Base-by-base conservation (phyloP, 2,329 filamentous ascomycete genomes). In the Colletotrichum gigasporum region DNA sequence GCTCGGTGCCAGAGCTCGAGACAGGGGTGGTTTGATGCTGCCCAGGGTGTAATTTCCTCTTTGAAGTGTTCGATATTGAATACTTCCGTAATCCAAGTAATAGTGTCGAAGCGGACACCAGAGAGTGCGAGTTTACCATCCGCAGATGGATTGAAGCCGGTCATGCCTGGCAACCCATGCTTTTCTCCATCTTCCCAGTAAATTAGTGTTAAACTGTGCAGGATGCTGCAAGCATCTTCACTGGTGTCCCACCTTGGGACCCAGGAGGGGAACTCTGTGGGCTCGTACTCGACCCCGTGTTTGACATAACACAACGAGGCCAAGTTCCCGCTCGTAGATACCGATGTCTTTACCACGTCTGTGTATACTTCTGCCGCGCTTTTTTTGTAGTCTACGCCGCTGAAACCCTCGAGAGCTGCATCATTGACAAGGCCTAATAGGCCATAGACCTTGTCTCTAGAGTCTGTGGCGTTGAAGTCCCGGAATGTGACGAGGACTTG, bases 361-460 rank as follows among this genome's bases (percentile, higher is more conserved):
- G 28, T 30, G 37, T 56, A 56, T 1, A 56, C 52, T 7, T 56
- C 39, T 2, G 41, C 52, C 14, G 47, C 39, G 30, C 28, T 37
- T n/a, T 47, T 47, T 2, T 30, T 10, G 18, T 56, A 56, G 52
- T 56, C 52, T 12, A 56, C 52, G 5, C 18, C 22, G 14, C 18
- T 18, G 39, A 47, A 56, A 2, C 14, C 39, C 14, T 47, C 30
- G 3, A 56, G 52, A 2, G 3, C n/a, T 6, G 35, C 28, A 9
- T n/a, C 18, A 28, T 16, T 24, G 14, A 26, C 32, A 26, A 60
- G 56, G 4, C 56, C 56, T 9, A 60, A n/a, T 5, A 60, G 26
- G 1, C 56, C 56, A 10, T 60, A 60, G 11, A 60, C 56, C n/a
- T 60, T 60, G 28, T 60, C 56, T 20, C 56, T 24, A 3, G 37